These are phyloP conservation scores for Chytriomyces confervae DNA, from an alignment of 192 early-diverging fungal genomes.

Conservation along the genomic window DNA sequence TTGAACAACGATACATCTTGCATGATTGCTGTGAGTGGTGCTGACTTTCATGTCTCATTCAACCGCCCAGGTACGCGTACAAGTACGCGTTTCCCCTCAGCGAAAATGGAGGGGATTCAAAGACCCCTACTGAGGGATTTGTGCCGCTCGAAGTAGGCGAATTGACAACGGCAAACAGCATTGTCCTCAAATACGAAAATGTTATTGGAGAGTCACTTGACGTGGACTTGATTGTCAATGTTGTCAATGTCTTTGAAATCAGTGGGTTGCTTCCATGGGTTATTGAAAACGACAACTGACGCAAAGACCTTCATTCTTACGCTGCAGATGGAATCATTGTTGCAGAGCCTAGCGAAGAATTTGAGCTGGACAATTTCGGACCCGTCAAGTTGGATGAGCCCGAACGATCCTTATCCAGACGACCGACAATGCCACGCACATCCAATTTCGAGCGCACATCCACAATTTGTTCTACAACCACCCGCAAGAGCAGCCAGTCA, in stretches of 20 bases:
- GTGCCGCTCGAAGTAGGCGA: constrained; percentile 37
- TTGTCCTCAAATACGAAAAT: constrained; percentile 40
- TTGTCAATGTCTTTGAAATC: constrained; percentile 40
- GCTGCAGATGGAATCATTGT: too few species aligned
- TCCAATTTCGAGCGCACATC: too few species aligned
- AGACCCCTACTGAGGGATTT: not conserved
- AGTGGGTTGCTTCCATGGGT: not conserved
- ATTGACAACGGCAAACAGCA: constrained; percentile 38
- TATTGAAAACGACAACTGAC: not conserved
- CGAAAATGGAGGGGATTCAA: not conserved
- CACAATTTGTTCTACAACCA: too few species aligned
- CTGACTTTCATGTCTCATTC: not conserved
- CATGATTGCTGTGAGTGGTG: too few species aligned
- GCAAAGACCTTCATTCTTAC: too few species aligned
- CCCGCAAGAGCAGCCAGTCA: too few species aligned
- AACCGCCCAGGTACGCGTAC: constrained; percentile 37
- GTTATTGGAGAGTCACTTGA: constrained; percentile 41
- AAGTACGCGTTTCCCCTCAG: constrained; percentile 7
- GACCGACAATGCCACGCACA: too few species aligned
- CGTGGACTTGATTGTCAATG: constrained; percentile 36
- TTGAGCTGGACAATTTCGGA: too few species aligned
- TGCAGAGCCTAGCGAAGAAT: too few species aligned
- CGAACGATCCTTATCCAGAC: too few species aligned
- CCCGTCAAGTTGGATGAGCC: too few species aligned
- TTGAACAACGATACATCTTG: not conserved